Base-by-base conservation (phyloP, 106 monocot genomes). In the Phalaenopsis equestris region DNA sequence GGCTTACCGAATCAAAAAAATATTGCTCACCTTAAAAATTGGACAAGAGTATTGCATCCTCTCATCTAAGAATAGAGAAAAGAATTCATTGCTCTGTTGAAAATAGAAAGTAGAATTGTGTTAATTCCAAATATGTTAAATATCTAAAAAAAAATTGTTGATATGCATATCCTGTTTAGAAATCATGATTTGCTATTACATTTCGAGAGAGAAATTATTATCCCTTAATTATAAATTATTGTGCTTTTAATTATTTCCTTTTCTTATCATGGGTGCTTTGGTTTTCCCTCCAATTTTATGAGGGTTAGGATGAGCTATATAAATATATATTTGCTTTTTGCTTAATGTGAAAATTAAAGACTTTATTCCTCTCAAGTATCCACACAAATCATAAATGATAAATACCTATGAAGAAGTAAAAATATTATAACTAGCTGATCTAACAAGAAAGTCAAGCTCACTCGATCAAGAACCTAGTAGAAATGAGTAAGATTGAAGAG, bases 11-110 rank as follows among this genome's bases (percentile, higher is more conserved):
- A 56, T 19, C 56, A 56, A 1, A 36, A 77, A 76, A 49, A 74
- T 18, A 55, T 56, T 16, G 19, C 16, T 5, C 68, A 92, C 97
- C 97, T 94, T 86, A 74, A 94, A 98, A 77, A 98, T 84, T 41
- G 94, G 92, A 85, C 85, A 98, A 21, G 97, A 98, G 73, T 98
- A 98, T 42, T 90, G 90, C 97, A 98, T 98, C 52, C 94, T 92
- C 37, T 94, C 89, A 72, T 98, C 97, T 77, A 98, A 85, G 78
- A 98, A 94, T 41, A 98, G 82, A 36, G 94, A 87, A 84, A 98
- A 98, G 73, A 98, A 91, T 14, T 94, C 97, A 75, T 98, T 98
- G 47, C 97, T 92, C 97, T 98, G 48, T 8, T 82, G 2, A 76
- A 46, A 2, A 56, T 48, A 81, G 49, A 75, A 70, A 41, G 6